Conservation (phyloP, 306 rosid species). For the Pterocarpus macrocarpus region DNA sequence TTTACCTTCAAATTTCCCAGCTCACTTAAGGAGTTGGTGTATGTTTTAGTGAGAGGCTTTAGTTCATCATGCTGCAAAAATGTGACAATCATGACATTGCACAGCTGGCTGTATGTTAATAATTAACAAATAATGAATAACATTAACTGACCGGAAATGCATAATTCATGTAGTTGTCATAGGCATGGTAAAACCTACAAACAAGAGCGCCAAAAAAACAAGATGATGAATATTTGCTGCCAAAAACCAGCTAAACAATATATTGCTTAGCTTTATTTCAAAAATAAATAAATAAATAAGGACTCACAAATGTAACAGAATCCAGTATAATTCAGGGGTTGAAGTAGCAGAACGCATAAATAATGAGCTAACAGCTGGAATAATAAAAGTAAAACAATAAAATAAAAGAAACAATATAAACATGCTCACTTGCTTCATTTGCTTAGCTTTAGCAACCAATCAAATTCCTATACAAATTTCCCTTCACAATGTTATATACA, state of each 20-base stretch:
- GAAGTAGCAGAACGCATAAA: too few species aligned
- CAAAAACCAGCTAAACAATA: too few species aligned
- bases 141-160: conserved; percentile 87
- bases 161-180: conserved; percentile 89
- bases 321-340: background rate
- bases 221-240: background rate
- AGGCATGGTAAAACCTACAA: conserved; percentile 93
- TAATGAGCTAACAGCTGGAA: too few species aligned
- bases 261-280: background rate
- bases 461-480: too few species aligned
- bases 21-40: conserved; percentile 89
- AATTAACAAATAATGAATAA: conserved; percentile 29
- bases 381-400: too few species aligned
- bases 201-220: conserved; percentile 9
- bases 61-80: conserved; percentile 91
- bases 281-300: background rate
- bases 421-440: too few species aligned
- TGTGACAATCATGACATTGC: conserved; percentile 35
- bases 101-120: conserved; percentile 1
- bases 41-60: conserved; percentile 87
- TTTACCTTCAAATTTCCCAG: conserved; percentile 90
- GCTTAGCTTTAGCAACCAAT: too few species aligned
- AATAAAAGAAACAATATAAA: too few species aligned
- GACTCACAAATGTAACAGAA: background rate
- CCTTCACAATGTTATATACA: background rate